phyloP scores from a whole-genome alignment of 306 rosid genomes.

The Acacia melanoxylon region DNA sequence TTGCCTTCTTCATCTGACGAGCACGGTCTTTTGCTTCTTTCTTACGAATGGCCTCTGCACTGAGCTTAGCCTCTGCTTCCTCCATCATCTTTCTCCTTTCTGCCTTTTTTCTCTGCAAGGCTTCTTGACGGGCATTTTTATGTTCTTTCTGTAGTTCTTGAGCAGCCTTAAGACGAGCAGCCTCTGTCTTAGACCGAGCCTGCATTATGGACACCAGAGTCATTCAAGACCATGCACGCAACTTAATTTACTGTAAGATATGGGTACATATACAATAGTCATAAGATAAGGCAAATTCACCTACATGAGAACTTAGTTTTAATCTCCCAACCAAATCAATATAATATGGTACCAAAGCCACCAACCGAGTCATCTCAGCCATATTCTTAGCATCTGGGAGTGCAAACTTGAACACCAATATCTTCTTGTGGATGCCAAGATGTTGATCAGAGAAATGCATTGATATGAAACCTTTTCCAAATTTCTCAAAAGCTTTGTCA shows the following conservation, averaged over 20 bases:
- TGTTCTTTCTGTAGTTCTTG: conserved; percentile 85
- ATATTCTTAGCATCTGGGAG: conserved; percentile 77
- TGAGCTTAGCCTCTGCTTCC: conserved; percentile 89
- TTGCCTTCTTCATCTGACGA: conserved; percentile 88
- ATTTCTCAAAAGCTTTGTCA: conserved; percentile 84
- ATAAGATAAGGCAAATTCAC: conserved; percentile 20
- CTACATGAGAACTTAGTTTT: conserved; percentile 89
- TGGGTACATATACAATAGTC: neutral
- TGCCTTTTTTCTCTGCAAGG: conserved; percentile 84
- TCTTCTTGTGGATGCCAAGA: conserved; percentile 71
- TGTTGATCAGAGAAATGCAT: conserved; percentile 93
- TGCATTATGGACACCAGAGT: conserved; percentile 34
- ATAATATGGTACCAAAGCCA: conserved; percentile 83
- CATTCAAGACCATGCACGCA: conserved; percentile 9
- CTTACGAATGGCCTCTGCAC: conserved; percentile 80
- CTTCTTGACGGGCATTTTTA: conserved; percentile 83
- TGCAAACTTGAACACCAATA: conserved; percentile 84
- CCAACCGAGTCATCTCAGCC: conserved; percentile 84
- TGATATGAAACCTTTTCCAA: conserved; percentile 84
- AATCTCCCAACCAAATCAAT: conserved; percentile 84
- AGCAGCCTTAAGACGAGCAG: conserved; percentile 68
- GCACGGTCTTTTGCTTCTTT: conserved; percentile 91
- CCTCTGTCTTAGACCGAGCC: conserved; percentile 88
- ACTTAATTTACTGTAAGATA: neutral
- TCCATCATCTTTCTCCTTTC: conserved; percentile 85